These are phyloP conservation scores for Mycena sanguinolenta DNA, from an alignment of 768 basidiomycete species.

Conservation along the genomic window DNA sequence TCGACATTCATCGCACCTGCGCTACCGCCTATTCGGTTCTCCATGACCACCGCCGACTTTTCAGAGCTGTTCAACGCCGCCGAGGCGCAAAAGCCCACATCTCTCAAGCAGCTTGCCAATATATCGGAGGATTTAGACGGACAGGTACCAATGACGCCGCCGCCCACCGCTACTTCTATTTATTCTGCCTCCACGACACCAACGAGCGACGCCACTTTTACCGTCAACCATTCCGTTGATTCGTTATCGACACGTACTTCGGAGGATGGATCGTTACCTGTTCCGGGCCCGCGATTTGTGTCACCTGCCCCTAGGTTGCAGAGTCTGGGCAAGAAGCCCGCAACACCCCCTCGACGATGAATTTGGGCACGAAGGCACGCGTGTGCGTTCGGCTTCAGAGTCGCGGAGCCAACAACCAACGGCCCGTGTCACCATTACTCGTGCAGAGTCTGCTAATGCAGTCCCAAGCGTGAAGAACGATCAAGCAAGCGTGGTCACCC, in stretches of 20 bases:
- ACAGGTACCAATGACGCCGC: conserved; percentile 47
- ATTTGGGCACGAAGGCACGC: neutral
- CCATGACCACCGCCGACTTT: conserved; percentile 87
- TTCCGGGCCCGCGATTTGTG: conserved; percentile 29
- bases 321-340: conserved; percentile 29
- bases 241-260: conserved; percentile 25
- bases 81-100: conserved; percentile 59
- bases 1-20: conserved; percentile 90
- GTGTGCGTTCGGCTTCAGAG: conserved; percentile 48
- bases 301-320: conserved; percentile 34
- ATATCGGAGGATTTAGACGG: conserved; percentile 50
- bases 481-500: conserved; percentile 59
- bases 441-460: conserved; percentile 50
- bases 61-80: conserved; percentile 76
- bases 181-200: conserved; percentile 42
- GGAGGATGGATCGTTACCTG: conserved; percentile 27
- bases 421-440: conserved; percentile 61
- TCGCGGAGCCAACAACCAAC: conserved; percentile 41
- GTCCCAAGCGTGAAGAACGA: conserved; percentile 47
- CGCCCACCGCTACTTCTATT: conserved; percentile 49
- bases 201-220: conserved; percentile 42
- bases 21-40: conserved; percentile 92
- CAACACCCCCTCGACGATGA: neutral
- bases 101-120: conserved; percentile 62
- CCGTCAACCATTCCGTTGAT: conserved; percentile 16